phyloP scores from a whole-genome alignment of 1,284 basidiomycete species.

The Sporisorium reilianum region DNA sequence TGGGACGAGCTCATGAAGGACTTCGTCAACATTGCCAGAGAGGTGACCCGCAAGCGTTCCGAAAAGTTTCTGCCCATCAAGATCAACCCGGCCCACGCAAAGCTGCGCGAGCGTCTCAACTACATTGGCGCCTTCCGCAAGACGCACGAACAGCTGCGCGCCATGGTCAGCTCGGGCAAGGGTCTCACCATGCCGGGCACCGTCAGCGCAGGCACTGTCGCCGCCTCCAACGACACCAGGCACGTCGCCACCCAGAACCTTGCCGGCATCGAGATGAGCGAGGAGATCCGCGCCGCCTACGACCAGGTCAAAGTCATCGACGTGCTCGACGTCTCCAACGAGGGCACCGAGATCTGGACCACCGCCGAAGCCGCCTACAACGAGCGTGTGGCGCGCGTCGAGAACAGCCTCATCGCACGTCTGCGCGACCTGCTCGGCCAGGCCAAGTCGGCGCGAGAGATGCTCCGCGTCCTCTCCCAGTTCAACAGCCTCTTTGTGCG shows the following conservation, averaged over 20 bases:
- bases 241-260: constrained; percentile 65
- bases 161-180: constrained; percentile 95
- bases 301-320: constrained; percentile 96
- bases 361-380: constrained; percentile 97
- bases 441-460: constrained; percentile 96
- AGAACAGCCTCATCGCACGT: constrained; percentile 97
- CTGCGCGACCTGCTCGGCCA: constrained; percentile 92
- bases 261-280: constrained; percentile 90
- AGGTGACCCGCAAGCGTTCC: constrained; percentile 88
- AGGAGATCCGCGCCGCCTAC: constrained; percentile 90
- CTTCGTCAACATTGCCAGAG: constrained; percentile 95
- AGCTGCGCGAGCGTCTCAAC: constrained; percentile 86
- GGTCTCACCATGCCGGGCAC: constrained; percentile 70
- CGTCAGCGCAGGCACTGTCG: constrained; percentile 9
- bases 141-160: constrained; percentile 95
- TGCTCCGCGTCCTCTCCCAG: constrained; percentile 98
- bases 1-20: constrained; percentile 99
- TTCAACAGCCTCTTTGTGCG: constrained; percentile 98
- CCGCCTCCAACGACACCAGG: constrained; percentile 44
- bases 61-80: constrained; percentile 99
- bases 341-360: constrained; percentile 98
- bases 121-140: constrained; percentile 92
- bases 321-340: constrained; percentile 83
- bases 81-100: constrained; percentile 87
- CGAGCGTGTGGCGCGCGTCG: constrained; percentile 94